A percentile compares a stretch with the other conserved stretches of the same genome.
phyloP scores from a whole-genome alignment of 2,329 filamentous ascomycete species.

The Neophaeococcomyces mojaviensis region DNA sequence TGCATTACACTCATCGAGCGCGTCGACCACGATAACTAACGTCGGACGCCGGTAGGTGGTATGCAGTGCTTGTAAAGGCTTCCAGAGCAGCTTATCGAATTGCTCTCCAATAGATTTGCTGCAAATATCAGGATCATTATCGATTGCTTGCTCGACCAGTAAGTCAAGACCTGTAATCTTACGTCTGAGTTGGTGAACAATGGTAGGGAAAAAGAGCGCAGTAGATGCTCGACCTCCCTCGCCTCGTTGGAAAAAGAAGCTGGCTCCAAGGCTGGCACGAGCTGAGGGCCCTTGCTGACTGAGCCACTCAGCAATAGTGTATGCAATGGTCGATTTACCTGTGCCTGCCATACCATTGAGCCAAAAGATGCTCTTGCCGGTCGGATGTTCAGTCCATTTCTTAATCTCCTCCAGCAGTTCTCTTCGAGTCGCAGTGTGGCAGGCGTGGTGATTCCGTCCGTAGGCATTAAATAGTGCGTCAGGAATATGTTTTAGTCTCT shows the following conservation, averaged over 20 bases:
- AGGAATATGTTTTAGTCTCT: neutral
- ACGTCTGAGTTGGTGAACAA: constrained; percentile 30
- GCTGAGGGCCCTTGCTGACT: neutral
- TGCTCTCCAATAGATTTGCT: constrained; percentile 25
- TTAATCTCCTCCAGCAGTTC: constrained; percentile 17
- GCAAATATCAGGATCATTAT: constrained; percentile 24
- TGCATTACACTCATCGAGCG: too few species aligned
- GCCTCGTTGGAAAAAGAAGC: constrained; percentile 34
- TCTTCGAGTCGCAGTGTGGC: constrained; percentile 8
- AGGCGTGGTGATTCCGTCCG: constrained; percentile 26
- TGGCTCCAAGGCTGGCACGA: constrained; percentile 9
- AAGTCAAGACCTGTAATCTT: constrained; percentile 25
- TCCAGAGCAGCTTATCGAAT: constrained; percentile 24
- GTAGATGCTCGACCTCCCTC: constrained; percentile 33
- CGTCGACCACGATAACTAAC: constrained; percentile 25
- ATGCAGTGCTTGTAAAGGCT: constrained; percentile 18
- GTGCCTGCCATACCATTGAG: constrained; percentile 33
- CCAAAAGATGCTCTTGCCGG: constrained; percentile 29
- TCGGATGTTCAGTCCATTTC: constrained; percentile 21
- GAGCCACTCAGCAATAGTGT: constrained; percentile 25
- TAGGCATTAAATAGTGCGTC: constrained; percentile 5
- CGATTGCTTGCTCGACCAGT: constrained; percentile 18
- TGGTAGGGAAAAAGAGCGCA: constrained; percentile 34
- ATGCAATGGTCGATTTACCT: constrained; percentile 32
- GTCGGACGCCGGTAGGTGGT: constrained; percentile 1